Conservation (phyloP, 345 rosid species). For the thale cress (Arabidopsis thaliana) region DNA sequence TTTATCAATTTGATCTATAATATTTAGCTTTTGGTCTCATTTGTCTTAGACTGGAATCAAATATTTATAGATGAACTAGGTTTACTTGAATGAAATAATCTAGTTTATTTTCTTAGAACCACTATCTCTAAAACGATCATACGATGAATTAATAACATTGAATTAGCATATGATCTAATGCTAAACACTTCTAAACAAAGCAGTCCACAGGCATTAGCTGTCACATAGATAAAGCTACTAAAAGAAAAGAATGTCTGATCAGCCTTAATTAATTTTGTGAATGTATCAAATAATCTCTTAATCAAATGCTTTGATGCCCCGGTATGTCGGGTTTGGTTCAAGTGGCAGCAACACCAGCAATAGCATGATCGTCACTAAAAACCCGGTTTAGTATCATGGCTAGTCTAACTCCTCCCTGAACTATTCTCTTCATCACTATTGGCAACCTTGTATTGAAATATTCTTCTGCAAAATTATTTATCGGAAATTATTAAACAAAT, state of each 20-base stretch:
- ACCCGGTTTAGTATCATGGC: slow-evolving; percentile 81
- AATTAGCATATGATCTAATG: slow-evolving; percentile 20
- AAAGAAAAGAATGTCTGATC: slow-evolving; percentile 6
- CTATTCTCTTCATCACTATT: slow-evolving; percentile 86
- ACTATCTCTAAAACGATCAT: neutral
- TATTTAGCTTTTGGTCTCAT: neutral
- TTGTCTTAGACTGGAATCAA: neutral
- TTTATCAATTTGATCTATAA: neutral
- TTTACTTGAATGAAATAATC: neutral
- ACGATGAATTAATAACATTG: neutral
- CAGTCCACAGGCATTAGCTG: slow-evolving; percentile 2
- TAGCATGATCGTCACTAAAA: slow-evolving; percentile 53
- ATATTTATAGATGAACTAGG: no score
- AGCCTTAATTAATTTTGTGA: slow-evolving; percentile 4
- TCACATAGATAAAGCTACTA: slow-evolving; percentile 14
- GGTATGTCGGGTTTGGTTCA: slow-evolving; percentile 31
- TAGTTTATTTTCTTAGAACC: neutral
- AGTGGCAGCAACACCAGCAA: slow-evolving; percentile 53
- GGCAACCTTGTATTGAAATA: slow-evolving; percentile 89
- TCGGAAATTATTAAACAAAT: neutral
- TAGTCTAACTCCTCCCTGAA: slow-evolving; percentile 89
- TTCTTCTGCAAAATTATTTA: slow-evolving; percentile 58
- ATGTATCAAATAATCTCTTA: slow-evolving; percentile 17
- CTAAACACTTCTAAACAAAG: neutral
- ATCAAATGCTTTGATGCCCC: slow-evolving; percentile 10